Conservation (phyloP, 805 yeast species). For the Zygotorulaspora chibaensis region DNA sequence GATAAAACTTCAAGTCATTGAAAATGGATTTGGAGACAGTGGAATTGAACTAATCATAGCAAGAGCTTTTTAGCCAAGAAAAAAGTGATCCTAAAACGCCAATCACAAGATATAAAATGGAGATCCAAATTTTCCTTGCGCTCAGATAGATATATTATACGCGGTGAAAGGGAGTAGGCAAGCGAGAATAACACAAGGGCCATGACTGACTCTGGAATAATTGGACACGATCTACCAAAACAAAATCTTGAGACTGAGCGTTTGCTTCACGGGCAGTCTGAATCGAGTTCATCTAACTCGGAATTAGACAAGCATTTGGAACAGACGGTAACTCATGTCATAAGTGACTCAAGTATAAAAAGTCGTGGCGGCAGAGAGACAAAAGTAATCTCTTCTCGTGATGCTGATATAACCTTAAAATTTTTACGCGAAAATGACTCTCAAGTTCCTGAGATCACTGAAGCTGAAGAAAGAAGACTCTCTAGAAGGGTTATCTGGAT, state of each 20-base stretch:
- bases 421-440: constrained; percentile 37
- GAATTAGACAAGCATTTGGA: not conserved
- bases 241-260: not conserved
- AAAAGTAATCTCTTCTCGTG: constrained; percentile 30
- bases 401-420: constrained; percentile 41
- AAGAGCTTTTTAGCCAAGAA: too few species aligned
- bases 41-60: too few species aligned
- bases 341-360: not conserved
- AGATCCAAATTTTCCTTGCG: not conserved
- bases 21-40: too few species aligned
- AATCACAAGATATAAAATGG: not conserved
- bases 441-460: constrained; percentile 38
- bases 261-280: not conserved
- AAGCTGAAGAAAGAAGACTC: constrained; percentile 40
- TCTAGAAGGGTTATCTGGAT: constrained; percentile 38
- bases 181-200: not conserved
- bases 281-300: not conserved
- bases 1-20: too few species aligned
- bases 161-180: not conserved
- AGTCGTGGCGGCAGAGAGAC: constrained; percentile 8
- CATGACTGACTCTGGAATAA: not conserved
- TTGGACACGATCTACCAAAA: not conserved
- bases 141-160: too few species aligned
- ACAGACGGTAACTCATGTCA: not conserved
- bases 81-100: constrained; percentile 41